Base-by-base conservation (phyloP, 805 yeast species). In the Candida krabiensis region DNA sequence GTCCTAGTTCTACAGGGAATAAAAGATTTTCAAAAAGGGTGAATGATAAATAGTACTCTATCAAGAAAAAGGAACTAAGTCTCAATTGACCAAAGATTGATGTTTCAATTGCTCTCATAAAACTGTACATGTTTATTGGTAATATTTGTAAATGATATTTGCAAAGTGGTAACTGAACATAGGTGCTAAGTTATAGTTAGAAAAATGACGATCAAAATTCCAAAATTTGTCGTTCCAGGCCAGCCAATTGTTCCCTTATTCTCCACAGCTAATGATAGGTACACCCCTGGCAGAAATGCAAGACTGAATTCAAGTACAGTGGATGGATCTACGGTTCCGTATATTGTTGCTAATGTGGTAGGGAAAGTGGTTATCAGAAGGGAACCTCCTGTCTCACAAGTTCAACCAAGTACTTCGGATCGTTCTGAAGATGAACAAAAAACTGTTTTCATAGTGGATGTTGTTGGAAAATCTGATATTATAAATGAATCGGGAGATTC, bases 211-310 rank as follows among this genome's bases (percentile, higher is more conserved):
- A 22, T 48, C 9, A 37, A 30, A 22, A 36, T 72, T 31, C 81
- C 83, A 15, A 62, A 67, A 22, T 56, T 58, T 25, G 86, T 75
- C 2, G 69, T 81, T n/a, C 96, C 96, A 1, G 96, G 96, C 0
- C 96, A 88, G 51, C 75, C 82, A 28, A 68, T 88, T 17, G 73
- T 80, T 14, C 90, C 93, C 1, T 64, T 71, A 5, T 70, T 66
- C 50, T 38, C 61, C 4, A 43, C 43, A 9, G 46, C 54, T 1
- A 67, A 65, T 12, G 46, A 47, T 12, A 71, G 69, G 40, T 86
- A 73, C 50, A 55, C 67, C 4, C 63, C 87, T 2, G 95, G 96
- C 4, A 61, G 66, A 15, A 96, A 96, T 8, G 71, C 86, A 1
- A 71, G 75, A 22, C 46, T 77, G 3, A 66, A 75, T 16, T 64